Evolutionary conservation across 192 early-diverging fungal species (phyloP).

Genomic region (Backusella westeae): DNA sequence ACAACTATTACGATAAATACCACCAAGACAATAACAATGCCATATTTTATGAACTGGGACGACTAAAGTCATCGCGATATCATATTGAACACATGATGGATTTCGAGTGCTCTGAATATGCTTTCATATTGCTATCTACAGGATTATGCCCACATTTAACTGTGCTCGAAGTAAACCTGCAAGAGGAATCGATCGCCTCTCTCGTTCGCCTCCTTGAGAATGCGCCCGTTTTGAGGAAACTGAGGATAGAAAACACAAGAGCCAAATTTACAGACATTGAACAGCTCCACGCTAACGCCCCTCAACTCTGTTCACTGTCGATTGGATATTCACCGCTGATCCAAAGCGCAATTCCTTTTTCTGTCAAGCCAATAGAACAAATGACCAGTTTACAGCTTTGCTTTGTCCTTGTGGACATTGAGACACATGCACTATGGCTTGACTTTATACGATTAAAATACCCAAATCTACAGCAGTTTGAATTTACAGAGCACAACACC

Average conservation of each 20-base stretch:
- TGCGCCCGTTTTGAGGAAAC: not conserved
- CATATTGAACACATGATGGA: not conserved
- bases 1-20: not conserved
- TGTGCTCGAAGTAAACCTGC: not conserved
- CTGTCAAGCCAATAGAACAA: not conserved
- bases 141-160: not conserved
- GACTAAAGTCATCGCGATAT: not conserved
- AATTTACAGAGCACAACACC: not conserved
- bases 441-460: not conserved
- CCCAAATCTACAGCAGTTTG: not conserved
- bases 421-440: not conserved
- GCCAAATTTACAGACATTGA: not conserved
- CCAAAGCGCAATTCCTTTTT: not conserved
- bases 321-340: not conserved
- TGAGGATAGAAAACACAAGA: not conserved
- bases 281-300: not conserved
- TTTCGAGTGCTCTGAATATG: not conserved
- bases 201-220: not conserved
- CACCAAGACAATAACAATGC: not conserved
- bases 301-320: not conserved
- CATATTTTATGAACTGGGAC: not conserved
- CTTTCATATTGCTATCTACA: not conserved
- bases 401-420: not conserved
- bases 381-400: not conserved
- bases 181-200: not conserved